Percentiles rank a stretch among this genome's conserved stretches.
phyloP scores from a whole-genome alignment of 441 rosid species.

The Pelargonium fulgidum region DNA sequence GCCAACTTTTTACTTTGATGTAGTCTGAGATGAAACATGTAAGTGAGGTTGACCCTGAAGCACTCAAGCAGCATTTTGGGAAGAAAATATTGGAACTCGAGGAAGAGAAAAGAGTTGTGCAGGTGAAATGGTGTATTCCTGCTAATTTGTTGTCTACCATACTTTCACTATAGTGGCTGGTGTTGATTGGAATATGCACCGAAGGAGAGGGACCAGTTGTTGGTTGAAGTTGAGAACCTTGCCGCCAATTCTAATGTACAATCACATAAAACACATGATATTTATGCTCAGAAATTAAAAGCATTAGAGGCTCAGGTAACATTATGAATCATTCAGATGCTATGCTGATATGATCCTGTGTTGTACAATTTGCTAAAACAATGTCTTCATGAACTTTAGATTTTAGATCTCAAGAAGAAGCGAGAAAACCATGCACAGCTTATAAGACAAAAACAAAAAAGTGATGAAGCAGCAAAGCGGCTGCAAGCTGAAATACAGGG shows the following conservation, averaged over 20 bases:
- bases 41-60: constrained; percentile 44
- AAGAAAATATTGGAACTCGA: constrained; percentile 64
- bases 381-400: constrained; percentile 25
- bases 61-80: constrained; percentile 56
- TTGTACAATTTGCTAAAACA: constrained; percentile 12
- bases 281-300: constrained; percentile 49
- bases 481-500: constrained; percentile 58
- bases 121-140: constrained; percentile 34
- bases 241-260: constrained; percentile 54
- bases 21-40: constrained; percentile 58
- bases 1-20: constrained; percentile 17
- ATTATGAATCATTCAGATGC: constrained; percentile 9
- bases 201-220: constrained; percentile 54
- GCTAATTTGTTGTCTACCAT: constrained; percentile 11
- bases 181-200: constrained; percentile 26
- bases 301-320: constrained; percentile 57
- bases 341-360: constrained; percentile 8
- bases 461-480: constrained; percentile 61
- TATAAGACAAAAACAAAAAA: constrained; percentile 56
- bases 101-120: constrained; percentile 55
- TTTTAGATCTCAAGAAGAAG: constrained; percentile 55
- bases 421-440: constrained; percentile 59
- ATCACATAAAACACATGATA: constrained; percentile 40
- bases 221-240: constrained; percentile 49
- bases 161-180: constrained; percentile 12